phyloP scores from a whole-genome alignment of 129 eudicot genomes.

The Deinandra increscens region DNA sequence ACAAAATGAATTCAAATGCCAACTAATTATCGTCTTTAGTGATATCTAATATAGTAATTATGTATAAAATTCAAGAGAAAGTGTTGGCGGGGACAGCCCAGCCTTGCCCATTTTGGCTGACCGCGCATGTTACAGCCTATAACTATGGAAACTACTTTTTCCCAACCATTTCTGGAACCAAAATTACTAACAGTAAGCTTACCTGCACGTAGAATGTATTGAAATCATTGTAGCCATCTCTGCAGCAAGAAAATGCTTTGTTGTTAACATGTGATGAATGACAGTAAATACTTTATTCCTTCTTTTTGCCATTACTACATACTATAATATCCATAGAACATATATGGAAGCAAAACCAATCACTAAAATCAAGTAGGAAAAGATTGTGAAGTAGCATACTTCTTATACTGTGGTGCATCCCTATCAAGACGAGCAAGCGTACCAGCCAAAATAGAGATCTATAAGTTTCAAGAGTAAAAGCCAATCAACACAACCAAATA shows the following conservation, averaged over 20 bases:
- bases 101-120: not conserved
- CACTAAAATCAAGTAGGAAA: not conserved
- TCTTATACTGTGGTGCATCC: slow-evolving; percentile 95
- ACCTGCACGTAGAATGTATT: slow-evolving; percentile 97
- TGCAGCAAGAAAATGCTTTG: slow-evolving; percentile 41
- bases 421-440: slow-evolving; percentile 98
- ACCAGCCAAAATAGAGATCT: slow-evolving; percentile 99
- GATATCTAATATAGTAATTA: not conserved
- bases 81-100: not conserved
- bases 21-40: not conserved
- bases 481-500: not conserved
- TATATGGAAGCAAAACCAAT: slow-evolving; percentile 4
- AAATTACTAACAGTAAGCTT: slow-evolving; percentile 1
- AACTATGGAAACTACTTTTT: not conserved
- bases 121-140: not conserved
- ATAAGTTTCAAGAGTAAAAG: slow-evolving; percentile 27
- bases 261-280: slow-evolving; percentile 11
- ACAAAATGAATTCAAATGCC: not conserved
- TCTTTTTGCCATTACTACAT: not conserved
- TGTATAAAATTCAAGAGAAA: not conserved
- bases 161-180: slow-evolving; percentile 10
- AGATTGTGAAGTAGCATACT: slow-evolving; percentile 44
- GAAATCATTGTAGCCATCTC: slow-evolving; percentile 99
- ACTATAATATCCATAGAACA: not conserved
- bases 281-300: not conserved